phyloP scores from a whole-genome alignment of 1,284 basidiomycete genomes.

The Erythrobasidium hasegawianum region DNA sequence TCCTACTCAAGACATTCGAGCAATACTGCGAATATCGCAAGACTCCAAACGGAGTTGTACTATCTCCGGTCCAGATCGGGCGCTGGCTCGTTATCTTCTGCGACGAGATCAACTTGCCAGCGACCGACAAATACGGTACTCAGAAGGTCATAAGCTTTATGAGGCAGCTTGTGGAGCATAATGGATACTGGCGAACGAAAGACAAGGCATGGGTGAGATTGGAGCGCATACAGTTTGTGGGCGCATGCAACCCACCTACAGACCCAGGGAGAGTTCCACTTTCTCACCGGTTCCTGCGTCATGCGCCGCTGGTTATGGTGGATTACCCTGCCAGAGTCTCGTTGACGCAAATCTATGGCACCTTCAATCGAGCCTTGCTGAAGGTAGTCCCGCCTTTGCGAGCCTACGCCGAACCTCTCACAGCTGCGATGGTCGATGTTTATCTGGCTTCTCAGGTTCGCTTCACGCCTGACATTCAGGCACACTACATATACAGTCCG shows the following conservation, averaged over 20 bases:
- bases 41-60: slow-evolving; percentile 91
- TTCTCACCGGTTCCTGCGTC: slow-evolving; percentile 92
- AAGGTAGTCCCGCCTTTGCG: slow-evolving; percentile 93
- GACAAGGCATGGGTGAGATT: slow-evolving; percentile 98
- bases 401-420: slow-evolving; percentile 88
- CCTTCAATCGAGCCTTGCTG: slow-evolving; percentile 91
- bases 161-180: slow-evolving; percentile 89
- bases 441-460: slow-evolving; percentile 89
- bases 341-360: slow-evolving; percentile 97
- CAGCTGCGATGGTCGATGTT: slow-evolving; percentile 95
- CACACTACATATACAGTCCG: slow-evolving; percentile 98
- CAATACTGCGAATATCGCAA: slow-evolving; percentile 99
- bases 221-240: slow-evolving; percentile 98
- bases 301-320: slow-evolving; percentile 99
- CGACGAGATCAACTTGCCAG: slow-evolving; percentile 98
- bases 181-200: slow-evolving; percentile 89
- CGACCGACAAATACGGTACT: slow-evolving; percentile 96
- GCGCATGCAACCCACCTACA: slow-evolving; percentile 99
- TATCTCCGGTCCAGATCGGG: slow-evolving; percentile 90
- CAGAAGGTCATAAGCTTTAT: slow-evolving; percentile 98
- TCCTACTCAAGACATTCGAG: slow-evolving; percentile 98
- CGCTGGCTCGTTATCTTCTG: slow-evolving; percentile 99
- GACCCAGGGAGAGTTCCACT: slow-evolving; percentile 99
- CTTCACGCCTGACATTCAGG: slow-evolving; percentile 94
- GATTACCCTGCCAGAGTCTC: slow-evolving; percentile 98